Percentiles rank a stretch among this genome's conserved stretches.
These are phyloP conservation scores for Papilionanthe hybrid DNA, from an alignment of 116 monocot species.

Conservation along the genomic window DNA sequence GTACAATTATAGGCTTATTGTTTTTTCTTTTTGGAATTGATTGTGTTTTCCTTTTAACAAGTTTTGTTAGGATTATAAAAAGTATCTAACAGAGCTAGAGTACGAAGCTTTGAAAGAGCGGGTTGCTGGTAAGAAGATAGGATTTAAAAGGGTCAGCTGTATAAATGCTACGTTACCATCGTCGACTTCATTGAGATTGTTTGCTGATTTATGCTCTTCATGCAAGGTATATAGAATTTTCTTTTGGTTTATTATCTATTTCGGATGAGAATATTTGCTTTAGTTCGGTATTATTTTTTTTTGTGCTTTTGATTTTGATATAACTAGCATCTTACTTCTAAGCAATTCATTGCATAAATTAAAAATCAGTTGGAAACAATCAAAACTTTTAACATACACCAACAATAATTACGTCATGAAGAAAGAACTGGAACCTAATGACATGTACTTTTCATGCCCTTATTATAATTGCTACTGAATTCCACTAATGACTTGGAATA, in stretches of 20 bases:
- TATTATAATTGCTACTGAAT: no score
- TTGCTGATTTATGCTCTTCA: constrained; percentile 47
- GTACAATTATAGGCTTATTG: neutral
- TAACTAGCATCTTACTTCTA: neutral
- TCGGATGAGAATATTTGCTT: neutral
- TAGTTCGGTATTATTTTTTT: neutral
- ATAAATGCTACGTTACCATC: constrained; percentile 84
- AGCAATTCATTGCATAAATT: neutral
- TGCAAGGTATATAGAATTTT: constrained; percentile 45
- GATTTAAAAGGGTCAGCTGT: constrained; percentile 71
- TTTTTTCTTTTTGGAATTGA: constrained; percentile 17
- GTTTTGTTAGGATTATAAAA: constrained; percentile 79
- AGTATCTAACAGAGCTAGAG: constrained; percentile 56
- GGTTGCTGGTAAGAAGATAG: constrained; percentile 48
- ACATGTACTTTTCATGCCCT: no score
- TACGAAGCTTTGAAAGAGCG: constrained; percentile 77
- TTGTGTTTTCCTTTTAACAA: constrained; percentile 41
- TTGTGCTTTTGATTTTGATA: neutral
- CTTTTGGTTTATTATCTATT: neutral
- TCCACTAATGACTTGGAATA: no score
- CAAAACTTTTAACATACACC: no score
- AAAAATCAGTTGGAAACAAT: no score
- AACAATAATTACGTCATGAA: no score
- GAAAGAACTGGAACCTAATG: no score
- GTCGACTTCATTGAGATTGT: constrained; percentile 28